Evolutionary conservation across 2,329 filamentous ascomycete genomes (phyloP).

Genomic region (Furcasterigmium furcatum): DNA sequence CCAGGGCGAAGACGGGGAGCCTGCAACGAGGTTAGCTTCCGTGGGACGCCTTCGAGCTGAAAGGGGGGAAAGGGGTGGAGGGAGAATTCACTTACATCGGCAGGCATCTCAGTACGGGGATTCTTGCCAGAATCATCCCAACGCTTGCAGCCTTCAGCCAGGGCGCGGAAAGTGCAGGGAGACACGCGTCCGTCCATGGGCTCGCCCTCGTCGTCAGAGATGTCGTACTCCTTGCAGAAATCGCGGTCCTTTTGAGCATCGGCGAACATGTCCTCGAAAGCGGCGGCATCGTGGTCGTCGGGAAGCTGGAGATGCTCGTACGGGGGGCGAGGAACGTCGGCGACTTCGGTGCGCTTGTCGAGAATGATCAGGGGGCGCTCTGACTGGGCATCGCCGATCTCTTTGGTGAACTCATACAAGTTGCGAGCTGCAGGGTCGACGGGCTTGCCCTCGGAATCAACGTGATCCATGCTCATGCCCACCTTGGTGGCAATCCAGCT

Average conservation of each 20-base stretch:
- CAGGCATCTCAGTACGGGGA: constrained; percentile 11
- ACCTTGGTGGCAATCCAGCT: constrained; percentile 16
- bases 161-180: constrained; percentile 35
- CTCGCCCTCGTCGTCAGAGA: constrained; percentile 38
- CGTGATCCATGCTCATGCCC: not conserved
- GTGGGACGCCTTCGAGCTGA: too few relatives aligned
- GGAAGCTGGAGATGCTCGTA: constrained; percentile 8
- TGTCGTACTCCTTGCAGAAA: constrained; percentile 16
- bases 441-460: constrained; percentile 3
- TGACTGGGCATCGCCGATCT: constrained; percentile 2
- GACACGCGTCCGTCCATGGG: constrained; percentile 30
- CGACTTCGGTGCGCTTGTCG: constrained; percentile 3
- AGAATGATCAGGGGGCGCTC: constrained; percentile 7
- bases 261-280: not conserved
- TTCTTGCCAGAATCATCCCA: constrained; percentile 18
- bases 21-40: not conserved
- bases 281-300: not conserved
- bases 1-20: constrained; percentile 8
- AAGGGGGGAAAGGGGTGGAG: not conserved
- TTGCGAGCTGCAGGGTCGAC: not conserved
- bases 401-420: not conserved
- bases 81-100: constrained; percentile 11
- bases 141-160: constrained; percentile 28
- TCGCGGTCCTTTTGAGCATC: not conserved
- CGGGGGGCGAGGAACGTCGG: constrained; percentile 11